Evolutionary conservation across 176 grass and related monocot species (phyloP).

Genomic region (Bolboschoenus planiculmis): DNA sequence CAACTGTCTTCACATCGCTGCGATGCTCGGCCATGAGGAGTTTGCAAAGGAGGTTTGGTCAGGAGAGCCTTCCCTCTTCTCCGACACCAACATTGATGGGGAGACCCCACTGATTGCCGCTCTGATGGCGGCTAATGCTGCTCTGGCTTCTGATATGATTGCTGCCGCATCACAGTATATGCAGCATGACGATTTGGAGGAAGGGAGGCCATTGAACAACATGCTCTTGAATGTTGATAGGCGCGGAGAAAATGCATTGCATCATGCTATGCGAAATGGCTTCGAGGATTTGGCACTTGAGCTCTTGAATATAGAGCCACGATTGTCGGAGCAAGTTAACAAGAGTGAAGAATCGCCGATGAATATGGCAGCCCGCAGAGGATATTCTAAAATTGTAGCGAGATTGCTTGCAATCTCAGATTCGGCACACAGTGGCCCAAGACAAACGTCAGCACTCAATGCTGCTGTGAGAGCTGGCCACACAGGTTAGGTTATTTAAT

Average conservation of each 20-base stretch:
- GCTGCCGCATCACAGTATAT: background rate
- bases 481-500: too few species aligned
- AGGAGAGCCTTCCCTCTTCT: background rate
- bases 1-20: constrained; percentile 5
- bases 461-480: background rate
- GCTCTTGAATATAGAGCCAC: background rate
- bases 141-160: background rate
- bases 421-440: background rate
- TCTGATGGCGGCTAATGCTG: background rate
- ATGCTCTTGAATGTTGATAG: background rate
- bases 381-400: background rate
- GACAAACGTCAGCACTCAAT: background rate
- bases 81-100: background rate
- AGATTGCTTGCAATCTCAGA: background rate
- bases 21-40: background rate
- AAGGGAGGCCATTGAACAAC: background rate
- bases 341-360: background rate
- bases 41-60: background rate
- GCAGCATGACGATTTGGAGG: background rate
- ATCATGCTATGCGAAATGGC: constrained; percentile 4
- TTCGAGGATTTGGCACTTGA: background rate
- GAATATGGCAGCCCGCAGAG: background rate
- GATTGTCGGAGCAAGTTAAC: background rate
- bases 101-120: constrained; percentile 2
- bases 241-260: background rate